Evolutionary conservation across 2,329 filamentous ascomycete genomes (phyloP).

Genomic region (Mycosphaerelloides madeirae): DNA sequence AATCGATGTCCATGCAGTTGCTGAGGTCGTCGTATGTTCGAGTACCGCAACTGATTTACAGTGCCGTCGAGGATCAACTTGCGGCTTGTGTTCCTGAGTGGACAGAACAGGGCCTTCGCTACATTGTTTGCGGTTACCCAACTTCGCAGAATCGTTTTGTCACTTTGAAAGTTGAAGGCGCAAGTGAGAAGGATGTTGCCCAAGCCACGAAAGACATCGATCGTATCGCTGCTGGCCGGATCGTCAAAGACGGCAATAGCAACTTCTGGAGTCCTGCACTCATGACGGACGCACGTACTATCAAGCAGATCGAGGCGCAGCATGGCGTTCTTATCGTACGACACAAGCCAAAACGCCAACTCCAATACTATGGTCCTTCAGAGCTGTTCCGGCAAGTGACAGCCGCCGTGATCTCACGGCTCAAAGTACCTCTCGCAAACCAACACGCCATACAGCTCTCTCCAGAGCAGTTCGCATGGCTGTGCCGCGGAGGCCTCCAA

Average conservation of each 20-base stretch:
- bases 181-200: background rate
- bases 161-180: slow-evolving; percentile 6
- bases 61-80: slow-evolving; percentile 6
- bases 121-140: background rate
- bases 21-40: slow-evolving; percentile 3
- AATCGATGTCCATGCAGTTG: slow-evolving; percentile 3
- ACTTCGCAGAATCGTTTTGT: slow-evolving; percentile 1
- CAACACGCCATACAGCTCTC: background rate
- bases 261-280: slow-evolving; percentile 1
- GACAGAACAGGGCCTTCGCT: slow-evolving; percentile 2
- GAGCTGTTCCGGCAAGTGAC: background rate
- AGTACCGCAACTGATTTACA: slow-evolving; percentile 5
- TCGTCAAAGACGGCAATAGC: slow-evolving; percentile 2
- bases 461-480: background rate
- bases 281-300: background rate
- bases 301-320: background rate
- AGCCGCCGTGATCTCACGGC: background rate
- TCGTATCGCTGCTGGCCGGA: background rate
- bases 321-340: background rate
- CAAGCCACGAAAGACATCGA: slow-evolving; percentile 4
- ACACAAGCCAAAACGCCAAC: background rate
- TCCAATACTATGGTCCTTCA: background rate
- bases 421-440: background rate
- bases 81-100: background rate
- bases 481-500: background rate